Base-by-base conservation (phyloP, 768 basidiomycete species). In the Serendipita sp. region DNA sequence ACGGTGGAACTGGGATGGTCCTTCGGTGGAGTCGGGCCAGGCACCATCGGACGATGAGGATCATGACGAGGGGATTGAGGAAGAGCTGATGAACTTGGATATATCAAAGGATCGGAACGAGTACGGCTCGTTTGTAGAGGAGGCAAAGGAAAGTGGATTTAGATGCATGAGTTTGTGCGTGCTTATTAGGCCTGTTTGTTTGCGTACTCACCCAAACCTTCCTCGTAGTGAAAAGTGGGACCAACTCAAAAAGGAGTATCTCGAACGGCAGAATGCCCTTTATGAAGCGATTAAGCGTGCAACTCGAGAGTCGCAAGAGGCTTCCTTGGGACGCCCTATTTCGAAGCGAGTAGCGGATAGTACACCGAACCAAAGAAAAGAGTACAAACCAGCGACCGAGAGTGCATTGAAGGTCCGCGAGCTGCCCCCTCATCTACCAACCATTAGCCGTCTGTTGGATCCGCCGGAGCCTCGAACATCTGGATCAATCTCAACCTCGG, bases 1-100 rank as follows among this genome's bases (percentile, higher is more conserved):
- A 0, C 67, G 68, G 24, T 91, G 86, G 84, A 82, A 83, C 3
- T 91, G 89, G 86, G 70, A 75, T n/a, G 33, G 33, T 26, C n/a
- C 24, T 13, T 11, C n/a, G n/a, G 17, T 14, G 16, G n/a, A 33
- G 2, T 62, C 53, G 13, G 60, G 51, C 7, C 66, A 67, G 9
- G 24, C 24, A 2, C 50, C 28, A 22, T 22, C 65, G 17, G 24
- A 41, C 7, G 33, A 63, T 20, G 48, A 56, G 0, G 65, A 58
- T 28, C 28, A 43, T 26, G 14, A 30, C 3, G 28, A n/a, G 24
- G 50, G 60, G 4, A 26, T 28, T 1, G 31, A 41, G 22, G 42
- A 51, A 3, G 62, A 17, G 14, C 22, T 30, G 28, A 22, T 13
- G 24, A 60, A 64, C 9, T 31, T 61, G 1, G 66, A 67, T n/a